Conservation (phyloP, 2,329 filamentous ascomycete species). For the Diaporthe batatas region DNA sequence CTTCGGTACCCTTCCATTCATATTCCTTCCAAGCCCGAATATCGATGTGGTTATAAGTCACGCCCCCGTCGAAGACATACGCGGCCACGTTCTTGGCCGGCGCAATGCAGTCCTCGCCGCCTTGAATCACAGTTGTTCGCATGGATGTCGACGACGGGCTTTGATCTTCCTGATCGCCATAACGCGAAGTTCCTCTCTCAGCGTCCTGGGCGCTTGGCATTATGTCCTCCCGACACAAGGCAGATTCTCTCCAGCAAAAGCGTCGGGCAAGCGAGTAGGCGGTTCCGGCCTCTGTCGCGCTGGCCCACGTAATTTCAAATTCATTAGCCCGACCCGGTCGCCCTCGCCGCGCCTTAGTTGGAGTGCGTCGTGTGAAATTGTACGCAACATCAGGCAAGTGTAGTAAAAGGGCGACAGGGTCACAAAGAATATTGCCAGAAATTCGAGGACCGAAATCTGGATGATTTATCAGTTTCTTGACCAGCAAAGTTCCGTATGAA, state of each 20-base stretch:
- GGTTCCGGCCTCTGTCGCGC: background rate
- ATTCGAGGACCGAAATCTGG: constrained; percentile 3
- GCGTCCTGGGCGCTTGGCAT: background rate
- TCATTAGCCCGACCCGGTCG: constrained; percentile 4
- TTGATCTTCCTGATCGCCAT: background rate
- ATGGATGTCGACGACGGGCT: background rate
- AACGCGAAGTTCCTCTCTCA: background rate
- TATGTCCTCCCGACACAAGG: constrained; percentile 10
- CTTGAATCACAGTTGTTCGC: constrained; percentile 46
- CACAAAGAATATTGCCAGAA: constrained; percentile 2
- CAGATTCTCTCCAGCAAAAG: constrained; percentile 10
- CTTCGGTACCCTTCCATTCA: constrained; percentile 26
- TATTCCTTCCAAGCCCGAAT: background rate
- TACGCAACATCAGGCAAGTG: constrained; percentile 8
- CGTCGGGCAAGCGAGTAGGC: constrained; percentile 7
- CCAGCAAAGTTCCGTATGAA: constrained; percentile 10
- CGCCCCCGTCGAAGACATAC: constrained; percentile 46
- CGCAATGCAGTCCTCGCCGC: constrained; percentile 46
- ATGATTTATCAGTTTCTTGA: background rate
- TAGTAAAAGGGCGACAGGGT: constrained; percentile 7
- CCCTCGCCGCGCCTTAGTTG: background rate
- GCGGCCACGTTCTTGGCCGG: constrained; percentile 46
- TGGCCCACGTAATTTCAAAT: constrained; percentile 6
- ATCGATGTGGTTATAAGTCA: constrained; percentile 36
- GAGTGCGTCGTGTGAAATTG: constrained; percentile 7